Evolutionary conservation across 75 land plant genomes (phyloP), one percentile per base, ranked within the genome.

Genomic region (Selaginella moellendorffii): DNA sequence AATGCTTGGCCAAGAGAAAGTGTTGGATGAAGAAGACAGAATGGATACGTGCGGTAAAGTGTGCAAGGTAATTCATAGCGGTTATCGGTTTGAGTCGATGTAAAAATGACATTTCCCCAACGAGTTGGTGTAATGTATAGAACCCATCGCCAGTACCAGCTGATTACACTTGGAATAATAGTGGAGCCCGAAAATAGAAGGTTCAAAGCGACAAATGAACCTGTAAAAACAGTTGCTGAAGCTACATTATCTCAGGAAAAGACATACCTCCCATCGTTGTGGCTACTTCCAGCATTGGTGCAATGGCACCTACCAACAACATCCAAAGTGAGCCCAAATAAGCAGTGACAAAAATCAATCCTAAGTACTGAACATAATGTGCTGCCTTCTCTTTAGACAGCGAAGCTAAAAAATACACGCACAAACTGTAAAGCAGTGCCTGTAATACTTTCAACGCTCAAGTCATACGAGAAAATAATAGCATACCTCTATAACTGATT

Each of bases 401-500:
- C 22, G 69, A 63, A 8, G 71, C 65, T 20, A 68, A 29, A 60
- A 73, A 73, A 31, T 73, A 73, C 27, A 68, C 28, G 25, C 75
- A 68, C 0, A 67, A 25, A 24, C 62, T 63, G 36, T 73, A 73
- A 10, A 53, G 36, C 28, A 67, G 28, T 46, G 74, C 70, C 74
- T 72, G 74, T 46, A 66, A n/a, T n/a, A n/a, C n/a, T n/a, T n/a
- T n/a, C n/a, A n/a, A n/a, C n/a, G n/a, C n/a, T n/a, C n/a, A n/a
- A n/a, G n/a, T n/a, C n/a, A n/a, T n/a, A n/a, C n/a, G n/a, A n/a
- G n/a, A n/a, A n/a, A n/a, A n/a, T n/a, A n/a, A n/a, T n/a, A n/a
- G 46, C 46, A 36, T 78, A 71, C 78, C 72, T 78, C 78, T 63
- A 78, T 67, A 19, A 78, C 53, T 27, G 80, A 68, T 54, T 76